Evolutionary conservation across 805 yeast species (phyloP), one percentile per base, ranked within the genome.

Genomic region (Hermanozyma aechmeae): DNA sequence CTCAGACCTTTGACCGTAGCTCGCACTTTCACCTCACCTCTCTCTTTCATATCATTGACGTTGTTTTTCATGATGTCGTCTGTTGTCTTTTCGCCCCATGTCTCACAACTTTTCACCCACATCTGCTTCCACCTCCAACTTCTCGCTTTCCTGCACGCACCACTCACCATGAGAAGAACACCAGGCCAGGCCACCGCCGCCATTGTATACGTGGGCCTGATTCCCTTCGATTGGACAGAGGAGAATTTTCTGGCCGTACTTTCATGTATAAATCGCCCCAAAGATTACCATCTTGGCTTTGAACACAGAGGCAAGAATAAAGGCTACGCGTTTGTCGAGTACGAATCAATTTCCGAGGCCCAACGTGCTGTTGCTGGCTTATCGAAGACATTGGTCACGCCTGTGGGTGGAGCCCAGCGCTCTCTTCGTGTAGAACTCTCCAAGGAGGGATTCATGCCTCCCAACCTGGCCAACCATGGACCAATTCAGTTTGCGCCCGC

Each of bases 221-320:
- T 80, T 16, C 92, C 92, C 1, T 68, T 68, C 39, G 77, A 76
- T 36, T 81, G 92, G 92, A 75, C 66, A 37, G 76, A 71, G 32
- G 71, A 71, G 28, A 71, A 67, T 11, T 59, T 80, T 20, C 70
- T 74, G 30, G 71, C 66, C 6, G 63, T 80, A 8, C 76, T 79
- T 15, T 76, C 81, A 30, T 87, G 87, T 1, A 65, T 81, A 7
- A 92, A 92, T 1, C 69, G 71, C 3, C 71, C 81, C 15, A 74
- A 76, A 11, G 83, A 76, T 38, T 78, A 79, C 6, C 65, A 83
- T 40, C 51, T 78, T 52, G 65, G 78, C 55, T 65, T 61, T 64
- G 73, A 73, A 46, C 61, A 63, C 45, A 68, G 68, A 8, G 73
- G 76, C 8, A 69, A 71, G 37, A 71, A 73, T 43, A 76, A 76